These are phyloP conservation scores for Russula earlei DNA, from an alignment of 768 basidiomycete genomes.

Conservation along the genomic window DNA sequence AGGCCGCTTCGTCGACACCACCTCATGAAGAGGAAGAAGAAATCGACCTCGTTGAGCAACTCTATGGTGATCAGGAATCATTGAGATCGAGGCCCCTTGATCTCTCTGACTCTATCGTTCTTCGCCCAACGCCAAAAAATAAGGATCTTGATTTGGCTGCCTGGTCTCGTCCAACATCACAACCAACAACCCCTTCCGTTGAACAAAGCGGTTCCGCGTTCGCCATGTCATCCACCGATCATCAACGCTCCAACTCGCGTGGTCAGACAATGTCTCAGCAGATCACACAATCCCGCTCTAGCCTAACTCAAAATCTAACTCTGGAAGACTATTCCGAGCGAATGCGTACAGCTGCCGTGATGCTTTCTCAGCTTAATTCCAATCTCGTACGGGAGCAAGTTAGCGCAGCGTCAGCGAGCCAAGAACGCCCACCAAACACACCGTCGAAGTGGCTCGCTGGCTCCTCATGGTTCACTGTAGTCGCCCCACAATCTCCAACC, in stretches of 20 bases:
- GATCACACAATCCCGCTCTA: slow-evolving; percentile 1
- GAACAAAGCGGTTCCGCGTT: slow-evolving; percentile 21
- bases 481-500: slow-evolving; percentile 4
- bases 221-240: neutral
- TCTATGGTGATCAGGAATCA: slow-evolving; percentile 74
- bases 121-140: slow-evolving; percentile 79
- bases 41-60: slow-evolving; percentile 93
- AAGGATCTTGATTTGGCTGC: slow-evolving; percentile 78
- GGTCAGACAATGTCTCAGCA: slow-evolving; percentile 7
- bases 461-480: slow-evolving; percentile 22
- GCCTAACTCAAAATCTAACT: slow-evolving; percentile 38
- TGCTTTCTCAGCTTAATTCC: slow-evolving; percentile 94
- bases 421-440: slow-evolving; percentile 7
- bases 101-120: slow-evolving; percentile 73
- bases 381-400: slow-evolving; percentile 53
- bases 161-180: slow-evolving; percentile 55
- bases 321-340: slow-evolving; percentile 97
- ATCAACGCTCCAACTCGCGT: slow-evolving; percentile 8
- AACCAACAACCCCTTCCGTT: slow-evolving; percentile 39
- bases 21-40: slow-evolving; percentile 58
- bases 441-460: slow-evolving; percentile 26
- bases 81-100: slow-evolving; percentile 64
- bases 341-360: slow-evolving; percentile 96
- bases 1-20: slow-evolving; percentile 6
- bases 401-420: slow-evolving; percentile 17